Evolutionary conservation across 805 yeast species (phyloP).

Genomic region (Cyberlindnera mycetangii): DNA sequence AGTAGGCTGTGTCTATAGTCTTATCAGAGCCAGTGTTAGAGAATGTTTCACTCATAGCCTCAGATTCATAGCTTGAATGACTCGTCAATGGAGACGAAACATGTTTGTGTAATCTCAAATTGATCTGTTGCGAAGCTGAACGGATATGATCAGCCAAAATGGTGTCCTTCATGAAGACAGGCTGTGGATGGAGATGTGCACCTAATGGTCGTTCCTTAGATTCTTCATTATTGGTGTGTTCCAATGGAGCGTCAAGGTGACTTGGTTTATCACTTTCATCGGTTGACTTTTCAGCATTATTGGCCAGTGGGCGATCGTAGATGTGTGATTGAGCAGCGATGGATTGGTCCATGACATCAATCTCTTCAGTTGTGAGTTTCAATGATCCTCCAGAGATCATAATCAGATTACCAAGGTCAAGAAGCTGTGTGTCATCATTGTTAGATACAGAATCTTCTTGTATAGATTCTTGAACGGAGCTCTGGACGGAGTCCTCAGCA

Average conservation of each 20-base stretch:
- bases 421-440: constrained; percentile 17
- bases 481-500: constrained; percentile 11
- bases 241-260: background rate
- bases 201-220: constrained; percentile 14
- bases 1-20: constrained; percentile 14
- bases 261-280: background rate
- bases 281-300: background rate
- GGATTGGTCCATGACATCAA: constrained; percentile 13
- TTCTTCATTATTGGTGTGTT: background rate
- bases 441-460: constrained; percentile 11
- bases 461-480: constrained; percentile 4
- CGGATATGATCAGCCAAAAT: constrained; percentile 23
- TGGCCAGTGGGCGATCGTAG: constrained; percentile 8
- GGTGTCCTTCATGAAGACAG: constrained; percentile 15
- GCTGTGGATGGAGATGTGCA: constrained; percentile 18
- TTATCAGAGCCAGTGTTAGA: constrained; percentile 13
- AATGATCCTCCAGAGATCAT: constrained; percentile 16
- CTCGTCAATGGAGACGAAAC: constrained; percentile 18
- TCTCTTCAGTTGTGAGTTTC: constrained; percentile 6
- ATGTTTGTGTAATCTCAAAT: constrained; percentile 1
- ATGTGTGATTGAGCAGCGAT: constrained; percentile 20
- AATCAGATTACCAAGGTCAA: constrained; percentile 21
- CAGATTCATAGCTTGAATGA: constrained; percentile 27
- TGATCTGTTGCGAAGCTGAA: constrained; percentile 3
- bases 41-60: constrained; percentile 24